Conservation (phyloP, 2,329 filamentous ascomycete genomes). For the Parafenestella ontariensis region DNA sequence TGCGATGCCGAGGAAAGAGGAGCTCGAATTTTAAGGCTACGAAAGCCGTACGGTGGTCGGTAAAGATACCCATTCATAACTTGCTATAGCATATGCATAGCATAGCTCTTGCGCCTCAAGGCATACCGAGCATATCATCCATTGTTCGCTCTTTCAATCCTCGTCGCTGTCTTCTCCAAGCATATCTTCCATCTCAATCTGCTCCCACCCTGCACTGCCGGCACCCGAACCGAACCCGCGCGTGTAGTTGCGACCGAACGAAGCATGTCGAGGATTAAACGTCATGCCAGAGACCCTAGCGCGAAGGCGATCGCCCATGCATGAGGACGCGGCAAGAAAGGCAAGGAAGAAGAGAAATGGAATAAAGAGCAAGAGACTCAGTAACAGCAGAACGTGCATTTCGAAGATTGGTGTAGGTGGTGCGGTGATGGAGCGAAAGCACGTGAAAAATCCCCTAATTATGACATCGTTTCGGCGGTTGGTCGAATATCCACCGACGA, state of each 20-base stretch:
- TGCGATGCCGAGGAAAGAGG: slow-evolving; percentile 61
- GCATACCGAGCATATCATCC: not conserved
- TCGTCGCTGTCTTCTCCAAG: slow-evolving; percentile 53
- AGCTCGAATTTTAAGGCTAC: slow-evolving; percentile 70
- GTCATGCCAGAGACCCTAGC: slow-evolving; percentile 52
- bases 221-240: slow-evolving; percentile 62
- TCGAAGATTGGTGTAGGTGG: slow-evolving; percentile 14
- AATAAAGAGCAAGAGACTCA: slow-evolving; percentile 43
- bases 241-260: slow-evolving; percentile 64
- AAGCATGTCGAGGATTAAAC: slow-evolving; percentile 52
- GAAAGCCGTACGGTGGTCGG: not conserved
- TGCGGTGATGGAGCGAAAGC: slow-evolving; percentile 20
- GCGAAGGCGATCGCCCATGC: slow-evolving; percentile 61
- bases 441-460: slow-evolving; percentile 29
- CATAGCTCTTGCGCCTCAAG: not conserved
- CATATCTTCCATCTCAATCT: slow-evolving; percentile 70
- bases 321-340: slow-evolving; percentile 63
- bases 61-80: not conserved
- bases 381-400: slow-evolving; percentile 45
- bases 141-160: slow-evolving; percentile 4
- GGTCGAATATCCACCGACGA: slow-evolving; percentile 12
- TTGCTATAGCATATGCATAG: not conserved
- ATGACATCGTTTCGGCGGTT: slow-evolving; percentile 26
- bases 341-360: slow-evolving; percentile 51
- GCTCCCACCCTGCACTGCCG: slow-evolving; percentile 63